Evolutionary conservation across 352 stramenopile genomes (phyloP), one percentile per base, ranked within the genome.

Genomic region (Phytophthora fragariae): DNA sequence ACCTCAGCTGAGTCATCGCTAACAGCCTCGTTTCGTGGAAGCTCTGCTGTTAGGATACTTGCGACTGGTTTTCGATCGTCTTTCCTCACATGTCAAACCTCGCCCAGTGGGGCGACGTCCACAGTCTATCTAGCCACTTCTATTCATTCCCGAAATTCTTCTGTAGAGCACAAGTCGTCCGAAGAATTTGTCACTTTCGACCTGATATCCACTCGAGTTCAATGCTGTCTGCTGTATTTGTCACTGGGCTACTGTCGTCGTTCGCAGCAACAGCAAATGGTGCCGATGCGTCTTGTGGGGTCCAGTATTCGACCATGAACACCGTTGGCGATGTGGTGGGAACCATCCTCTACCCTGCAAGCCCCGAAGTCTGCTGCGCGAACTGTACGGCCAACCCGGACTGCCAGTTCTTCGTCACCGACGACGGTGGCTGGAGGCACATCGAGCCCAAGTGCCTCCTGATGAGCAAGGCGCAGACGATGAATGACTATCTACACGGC

Each of bases 371-470:
- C 12, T 74, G 67, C 33, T 74, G 67, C 27, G 46, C 67, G 1
- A 74, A 70, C 21, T 70, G 67, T 33, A 74, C 53, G 9, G 60
- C 67, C 53, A 70, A 70, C 15, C 60, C 54, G 7, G 27, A 74
- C 24, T 74, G 60, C 24, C 67, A 70, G 53, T 70, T 70, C 35
- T 74, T 74, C 67, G 67, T 74, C n/a, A 74, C 67, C 2, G 61
- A 74, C 24, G 67, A 70, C 17, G 67, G 60, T 6, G 54, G 67
- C 0, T 74, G 67, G 67, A 70, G 67, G 50, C 31, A 59, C 41
- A 70, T 74, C 15, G 54, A 74, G 33, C 67, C 67, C 54, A 74
- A 74, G 54, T 70, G 67, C 11, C 67, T 55, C 5, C 67, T 74
- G 24, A 54, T 70, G 39, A 70, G 35, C 60, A 74, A 60, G 46